phyloP scores from a whole-genome alignment of 2,329 filamentous ascomycete genomes.

The Achaetomium macrosporum region DNA sequence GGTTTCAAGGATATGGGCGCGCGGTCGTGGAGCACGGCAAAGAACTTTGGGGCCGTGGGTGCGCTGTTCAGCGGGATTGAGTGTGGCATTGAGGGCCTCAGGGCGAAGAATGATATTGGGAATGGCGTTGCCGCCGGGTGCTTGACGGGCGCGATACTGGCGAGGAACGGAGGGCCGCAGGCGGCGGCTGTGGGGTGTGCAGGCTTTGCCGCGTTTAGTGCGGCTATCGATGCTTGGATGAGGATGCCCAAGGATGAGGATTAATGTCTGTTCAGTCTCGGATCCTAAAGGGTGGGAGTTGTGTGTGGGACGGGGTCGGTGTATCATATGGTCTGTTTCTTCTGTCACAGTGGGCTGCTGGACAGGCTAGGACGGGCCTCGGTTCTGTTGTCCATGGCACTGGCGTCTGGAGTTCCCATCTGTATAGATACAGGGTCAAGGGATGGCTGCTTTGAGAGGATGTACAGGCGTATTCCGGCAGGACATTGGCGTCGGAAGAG shows the following conservation, averaged over 20 bases:
- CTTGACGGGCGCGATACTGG: conserved; percentile 82
- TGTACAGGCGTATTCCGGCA: conserved; percentile 3
- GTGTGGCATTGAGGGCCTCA: conserved; percentile 86
- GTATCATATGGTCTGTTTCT: conserved; percentile 9
- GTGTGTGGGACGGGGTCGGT: background rate
- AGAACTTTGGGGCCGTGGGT: conserved; percentile 93
- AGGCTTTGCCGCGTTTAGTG: conserved; percentile 88
- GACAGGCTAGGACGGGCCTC: conserved; percentile 14
- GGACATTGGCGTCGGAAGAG: background rate
- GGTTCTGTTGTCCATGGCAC: conserved; percentile 26
- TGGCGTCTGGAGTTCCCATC: conserved; percentile 24
- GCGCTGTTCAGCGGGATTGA: conserved; percentile 88
- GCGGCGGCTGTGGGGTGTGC: conserved; percentile 82
- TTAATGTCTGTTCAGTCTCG: background rate
- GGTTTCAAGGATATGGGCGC: conserved; percentile 95
- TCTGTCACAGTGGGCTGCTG: background rate
- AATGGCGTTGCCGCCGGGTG: conserved; percentile 88
- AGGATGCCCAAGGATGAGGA: conserved; percentile 62
- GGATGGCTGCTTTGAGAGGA: background rate
- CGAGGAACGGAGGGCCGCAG: conserved; percentile 80
- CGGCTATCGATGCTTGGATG: conserved; percentile 91
- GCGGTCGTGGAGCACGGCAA: conserved; percentile 74
- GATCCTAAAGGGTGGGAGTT: too few species aligned
- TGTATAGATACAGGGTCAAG: conserved; percentile 9
- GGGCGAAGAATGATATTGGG: conserved; percentile 87